phyloP scores from a whole-genome alignment of 768 basidiomycete species.

The Xerocomellus dryophilus region DNA sequence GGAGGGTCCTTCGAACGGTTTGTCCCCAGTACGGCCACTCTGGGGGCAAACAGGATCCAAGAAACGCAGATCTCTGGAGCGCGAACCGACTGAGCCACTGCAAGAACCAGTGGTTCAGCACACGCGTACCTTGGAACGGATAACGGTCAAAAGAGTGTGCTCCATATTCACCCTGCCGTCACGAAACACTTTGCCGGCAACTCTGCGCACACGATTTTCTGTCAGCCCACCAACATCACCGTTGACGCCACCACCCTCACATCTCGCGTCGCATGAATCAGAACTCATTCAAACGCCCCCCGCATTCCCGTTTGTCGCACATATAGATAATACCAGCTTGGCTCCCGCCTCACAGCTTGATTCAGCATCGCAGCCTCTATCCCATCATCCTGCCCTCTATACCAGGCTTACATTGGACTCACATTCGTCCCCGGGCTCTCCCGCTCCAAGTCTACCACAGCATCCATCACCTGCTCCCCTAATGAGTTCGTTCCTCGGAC shows the following conservation, averaged over 20 bases:
- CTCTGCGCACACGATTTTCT: constrained; percentile 7
- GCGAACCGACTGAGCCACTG: constrained; percentile 36
- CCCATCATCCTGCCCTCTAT: constrained; percentile 35
- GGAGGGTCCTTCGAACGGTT: constrained; percentile 13
- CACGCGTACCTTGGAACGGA: constrained; percentile 21
- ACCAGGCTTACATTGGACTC: constrained; percentile 37
- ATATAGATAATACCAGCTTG: constrained; percentile 30
- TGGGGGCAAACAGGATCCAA: constrained; percentile 9
- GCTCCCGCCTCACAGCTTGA: constrained; percentile 40
- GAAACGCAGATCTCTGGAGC: constrained; percentile 29
- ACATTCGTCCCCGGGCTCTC: constrained; percentile 6
- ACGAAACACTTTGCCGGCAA: constrained; percentile 6
- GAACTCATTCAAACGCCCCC: constrained; percentile 50
- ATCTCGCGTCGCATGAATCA: constrained; percentile 41
- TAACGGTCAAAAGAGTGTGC: constrained; percentile 12
- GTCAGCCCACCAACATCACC: constrained; percentile 29
- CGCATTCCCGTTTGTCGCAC: constrained; percentile 29
- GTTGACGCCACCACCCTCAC: constrained; percentile 27
- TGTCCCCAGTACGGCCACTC: constrained; percentile 6
- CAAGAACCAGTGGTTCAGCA: constrained; percentile 20
- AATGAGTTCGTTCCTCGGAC: constrained; percentile 7
- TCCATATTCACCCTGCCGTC: constrained; percentile 11
- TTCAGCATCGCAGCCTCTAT: constrained; percentile 26
- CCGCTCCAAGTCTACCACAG: constrained; percentile 4
- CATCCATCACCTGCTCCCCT: constrained; percentile 6